phyloP scores from a whole-genome alignment of 768 basidiomycete species.

The Pholiota conissans region DNA sequence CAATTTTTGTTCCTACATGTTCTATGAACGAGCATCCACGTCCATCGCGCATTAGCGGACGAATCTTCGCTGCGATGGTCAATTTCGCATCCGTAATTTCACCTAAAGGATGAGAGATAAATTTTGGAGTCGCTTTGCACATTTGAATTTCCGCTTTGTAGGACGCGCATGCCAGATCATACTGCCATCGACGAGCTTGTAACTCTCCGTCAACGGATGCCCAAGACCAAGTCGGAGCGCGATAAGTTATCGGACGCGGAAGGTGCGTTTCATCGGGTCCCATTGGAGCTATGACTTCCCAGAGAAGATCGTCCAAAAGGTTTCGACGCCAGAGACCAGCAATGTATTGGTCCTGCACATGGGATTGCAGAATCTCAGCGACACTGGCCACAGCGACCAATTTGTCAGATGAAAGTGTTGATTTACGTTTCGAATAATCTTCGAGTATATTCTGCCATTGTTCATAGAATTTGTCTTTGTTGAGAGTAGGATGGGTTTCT shows the following conservation, averaged over 20 bases:
- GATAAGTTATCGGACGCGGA: constrained; percentile 2
- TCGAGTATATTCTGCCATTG: background rate
- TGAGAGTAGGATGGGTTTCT: background rate
- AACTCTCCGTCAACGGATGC: background rate
- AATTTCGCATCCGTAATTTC: background rate
- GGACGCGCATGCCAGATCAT: background rate
- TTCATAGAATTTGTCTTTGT: background rate
- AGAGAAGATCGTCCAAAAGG: constrained; percentile 1
- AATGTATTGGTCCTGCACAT: constrained; percentile 1
- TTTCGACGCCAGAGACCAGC: constrained; percentile 6
- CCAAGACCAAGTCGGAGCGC: constrained; percentile 13
- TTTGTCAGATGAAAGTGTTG: background rate
- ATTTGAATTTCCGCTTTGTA: background rate
- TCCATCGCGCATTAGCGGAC: background rate
- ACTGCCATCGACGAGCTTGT: background rate
- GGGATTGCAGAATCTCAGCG: background rate
- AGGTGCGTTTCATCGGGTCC: background rate
- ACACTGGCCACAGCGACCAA: constrained; percentile 1
- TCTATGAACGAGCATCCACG: background rate
- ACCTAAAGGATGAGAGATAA: background rate
- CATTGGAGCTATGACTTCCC: background rate
- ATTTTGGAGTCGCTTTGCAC: background rate
- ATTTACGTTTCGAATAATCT: background rate
- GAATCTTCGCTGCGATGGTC: background rate
- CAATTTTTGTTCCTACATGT: background rate